These are phyloP conservation scores for Ramaria rubella DNA, from an alignment of 768 basidiomycete species.

Conservation along the genomic window DNA sequence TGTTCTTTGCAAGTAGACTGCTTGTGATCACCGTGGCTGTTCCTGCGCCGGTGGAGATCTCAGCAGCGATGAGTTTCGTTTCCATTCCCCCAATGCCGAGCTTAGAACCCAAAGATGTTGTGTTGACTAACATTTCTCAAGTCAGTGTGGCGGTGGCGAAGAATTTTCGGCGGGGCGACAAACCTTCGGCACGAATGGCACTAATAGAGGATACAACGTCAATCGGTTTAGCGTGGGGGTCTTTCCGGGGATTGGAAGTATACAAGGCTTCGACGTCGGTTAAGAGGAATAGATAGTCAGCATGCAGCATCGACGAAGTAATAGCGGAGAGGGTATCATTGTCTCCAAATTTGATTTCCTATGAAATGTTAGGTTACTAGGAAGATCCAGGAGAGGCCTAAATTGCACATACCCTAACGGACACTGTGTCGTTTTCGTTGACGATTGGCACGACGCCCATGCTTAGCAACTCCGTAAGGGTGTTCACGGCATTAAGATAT, in stretches of 20 bases:
- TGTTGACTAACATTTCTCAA: conserved; percentile 58
- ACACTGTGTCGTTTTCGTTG: conserved; percentile 98
- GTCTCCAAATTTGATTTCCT: conserved; percentile 99
- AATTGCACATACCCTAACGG: conserved; percentile 73
- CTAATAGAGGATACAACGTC: conserved; percentile 78
- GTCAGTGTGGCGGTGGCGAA: neutral
- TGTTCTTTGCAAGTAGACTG: conserved; percentile 67
- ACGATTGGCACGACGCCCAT: conserved; percentile 98
- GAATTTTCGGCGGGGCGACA: conserved; percentile 12
- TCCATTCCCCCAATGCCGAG: conserved; percentile 99
- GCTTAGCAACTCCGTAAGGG: conserved; percentile 80
- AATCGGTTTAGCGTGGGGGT: conserved; percentile 74
- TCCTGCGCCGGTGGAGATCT: conserved; percentile 93
- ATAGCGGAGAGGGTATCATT: conserved; percentile 98
- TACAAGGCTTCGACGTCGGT: conserved; percentile 97
- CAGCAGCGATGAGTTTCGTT: conserved; percentile 96
- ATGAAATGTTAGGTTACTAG: neutral
- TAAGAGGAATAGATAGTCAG: conserved; percentile 92
- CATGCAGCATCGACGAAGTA: conserved; percentile 94
- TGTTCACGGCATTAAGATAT: conserved; percentile 95
- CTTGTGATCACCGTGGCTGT: conserved; percentile 88
- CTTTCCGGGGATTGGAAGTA: conserved; percentile 90
- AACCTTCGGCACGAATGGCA: conserved; percentile 75
- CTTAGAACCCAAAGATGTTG: conserved; percentile 83
- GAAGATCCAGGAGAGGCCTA: neutral